phyloP scores from a whole-genome alignment of 2,329 filamentous ascomycete species.

The Corinectria fuckeliana region DNA sequence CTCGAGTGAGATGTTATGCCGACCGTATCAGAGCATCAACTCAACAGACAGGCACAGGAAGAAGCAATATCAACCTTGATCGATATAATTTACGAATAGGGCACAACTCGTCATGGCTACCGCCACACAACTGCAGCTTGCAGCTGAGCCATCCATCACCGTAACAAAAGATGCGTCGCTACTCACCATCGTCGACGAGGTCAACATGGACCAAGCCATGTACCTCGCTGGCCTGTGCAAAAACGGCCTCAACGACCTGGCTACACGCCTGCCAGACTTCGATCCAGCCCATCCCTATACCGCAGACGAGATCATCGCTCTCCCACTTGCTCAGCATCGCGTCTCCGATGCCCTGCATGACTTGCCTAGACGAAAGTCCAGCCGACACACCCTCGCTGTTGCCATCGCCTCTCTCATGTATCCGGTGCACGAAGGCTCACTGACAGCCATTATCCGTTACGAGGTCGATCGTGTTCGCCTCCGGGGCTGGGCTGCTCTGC shows the following conservation, averaged over 20 bases:
- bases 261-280: conserved; percentile 36
- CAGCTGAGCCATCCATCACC: conserved; percentile 26
- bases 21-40: not conserved
- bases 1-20: not conserved
- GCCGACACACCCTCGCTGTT: conserved; percentile 39
- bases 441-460: conserved; percentile 47
- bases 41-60: not conserved
- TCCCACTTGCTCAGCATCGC: conserved; percentile 41
- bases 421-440: conserved; percentile 43
- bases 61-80: not conserved
- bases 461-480: conserved; percentile 46
- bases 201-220: conserved; percentile 37
- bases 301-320: conserved; percentile 44
- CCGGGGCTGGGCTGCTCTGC: conserved; percentile 45
- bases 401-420: conserved; percentile 44
- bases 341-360: conserved; percentile 41
- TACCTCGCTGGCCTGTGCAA: conserved; percentile 41
- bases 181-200: conserved; percentile 9
- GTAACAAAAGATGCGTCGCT: not conserved
- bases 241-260: conserved; percentile 38
- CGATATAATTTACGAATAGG: not conserved
- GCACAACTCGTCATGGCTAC: conserved; percentile 38
- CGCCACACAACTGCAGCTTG: conserved; percentile 41
- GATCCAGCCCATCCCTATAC: conserved; percentile 41
- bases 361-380: conserved; percentile 46